Evolutionary conservation across 2,329 filamentous ascomycete species (phyloP).

Genomic region (Fusarium algeriense): DNA sequence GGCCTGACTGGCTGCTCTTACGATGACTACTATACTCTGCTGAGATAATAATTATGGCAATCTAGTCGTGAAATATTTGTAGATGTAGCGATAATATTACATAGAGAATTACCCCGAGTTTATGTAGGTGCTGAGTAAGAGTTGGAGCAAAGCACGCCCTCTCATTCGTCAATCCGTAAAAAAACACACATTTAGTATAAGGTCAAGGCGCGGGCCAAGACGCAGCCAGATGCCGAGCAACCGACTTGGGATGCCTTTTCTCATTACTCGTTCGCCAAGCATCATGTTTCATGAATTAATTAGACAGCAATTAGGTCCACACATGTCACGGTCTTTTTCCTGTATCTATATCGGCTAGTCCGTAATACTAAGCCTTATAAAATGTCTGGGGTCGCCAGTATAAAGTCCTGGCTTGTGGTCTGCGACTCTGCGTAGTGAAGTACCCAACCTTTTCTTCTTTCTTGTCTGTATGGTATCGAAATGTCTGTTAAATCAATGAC

Average conservation of each 20-base stretch:
- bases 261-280: background rate
- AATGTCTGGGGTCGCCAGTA: background rate
- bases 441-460: fast-evolving
- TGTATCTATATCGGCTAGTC: background rate
- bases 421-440: fast-evolving
- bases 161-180: background rate
- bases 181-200: background rate
- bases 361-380: background rate
- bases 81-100: background rate
- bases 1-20: background rate
- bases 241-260: background rate
- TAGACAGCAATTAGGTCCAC: background rate
- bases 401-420: background rate
- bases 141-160: fast-evolving
- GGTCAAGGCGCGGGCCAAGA: background rate
- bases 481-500: too few relatives aligned
- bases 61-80: too few relatives aligned
- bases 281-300: background rate
- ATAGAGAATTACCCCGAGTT: background rate
- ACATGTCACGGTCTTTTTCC: background rate
- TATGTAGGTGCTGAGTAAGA: background rate
- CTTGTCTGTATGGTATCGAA: fast-evolving
- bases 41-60: background rate
- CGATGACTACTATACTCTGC: fast-evolving
- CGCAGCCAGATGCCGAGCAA: background rate